Base-by-base conservation (phyloP, 225 moss, liverwort and hornwort species). In the Sphagnum contortum region DNA sequence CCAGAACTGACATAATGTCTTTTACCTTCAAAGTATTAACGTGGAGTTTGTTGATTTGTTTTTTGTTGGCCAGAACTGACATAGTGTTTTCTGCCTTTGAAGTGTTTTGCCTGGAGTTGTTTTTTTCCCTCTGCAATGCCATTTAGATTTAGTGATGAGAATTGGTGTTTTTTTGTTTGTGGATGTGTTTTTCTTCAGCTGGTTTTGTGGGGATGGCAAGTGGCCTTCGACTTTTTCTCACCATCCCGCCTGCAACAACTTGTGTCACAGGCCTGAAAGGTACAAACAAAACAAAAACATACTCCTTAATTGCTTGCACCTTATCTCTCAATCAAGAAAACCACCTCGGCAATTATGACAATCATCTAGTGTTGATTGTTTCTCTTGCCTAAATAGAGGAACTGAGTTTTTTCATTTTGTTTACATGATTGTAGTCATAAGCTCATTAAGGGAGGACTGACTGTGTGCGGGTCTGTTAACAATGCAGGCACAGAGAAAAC, bases 401-500 rank as follows among this genome's bases (percentile, higher is more conserved):
- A 29, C 29, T 29, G 29, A 29, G 29, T 29, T 29, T 29, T 29
- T 29, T 29, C 29, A 1, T 29, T 29, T 29, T 29, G 29, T 29
- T 29, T 29, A 29, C 29, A 29, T 29, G 29, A 29, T 29, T 29
- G 29, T 29, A 29, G 29, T 29, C 29, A 29, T 29, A 29, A 29
- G 29, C 1, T 29, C 29, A 29, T 29, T 1, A 29, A 29, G 29
- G 29, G 3, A 6, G 6, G 14, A 58, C 44, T 58, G 58, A 58
- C 29, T 58, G 12, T 3, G 3, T 5, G 12, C 10, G 1, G 29
- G 29, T 29, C 29, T 29, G 29, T 29, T 29, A 29, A 63, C 44
- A 68, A 45, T 76, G 76, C 78, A 89, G 85, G 72, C 62, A 62
- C 64, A 56, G 72, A 80, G 67, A 85, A 73, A 49, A 49, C 79